phyloP scores from a whole-genome alignment of 192 early-diverging fungal genomes.

The Coemansia sp. region DNA sequence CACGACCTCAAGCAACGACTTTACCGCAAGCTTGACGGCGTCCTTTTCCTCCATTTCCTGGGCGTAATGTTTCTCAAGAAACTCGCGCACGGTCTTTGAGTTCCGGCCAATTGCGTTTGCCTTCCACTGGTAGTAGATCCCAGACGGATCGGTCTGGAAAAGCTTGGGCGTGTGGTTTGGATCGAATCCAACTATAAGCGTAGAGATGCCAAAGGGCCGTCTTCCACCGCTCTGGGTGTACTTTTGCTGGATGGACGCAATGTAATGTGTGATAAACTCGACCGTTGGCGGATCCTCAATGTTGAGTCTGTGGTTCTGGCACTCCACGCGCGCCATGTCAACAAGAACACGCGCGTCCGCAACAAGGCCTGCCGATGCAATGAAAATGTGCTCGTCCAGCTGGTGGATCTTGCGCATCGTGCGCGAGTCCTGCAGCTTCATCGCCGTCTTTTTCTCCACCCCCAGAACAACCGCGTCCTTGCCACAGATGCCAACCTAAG shows the following conservation, averaged over 20 bases:
- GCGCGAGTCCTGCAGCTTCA: constrained; percentile 96
- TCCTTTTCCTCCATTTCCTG: constrained; percentile 80
- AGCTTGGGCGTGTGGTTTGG: constrained; percentile 85
- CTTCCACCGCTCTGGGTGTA: constrained; percentile 99
- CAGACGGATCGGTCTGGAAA: constrained; percentile 98
- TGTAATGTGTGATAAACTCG: constrained; percentile 97
- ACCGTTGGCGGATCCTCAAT: constrained; percentile 97
- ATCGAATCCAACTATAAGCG: constrained; percentile 94
- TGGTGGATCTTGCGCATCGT: constrained; percentile 96
- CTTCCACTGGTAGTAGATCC: constrained; percentile 99
- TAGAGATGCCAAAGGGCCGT: constrained; percentile 97
- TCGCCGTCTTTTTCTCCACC: constrained; percentile 93
- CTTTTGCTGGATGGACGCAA: constrained; percentile 97
- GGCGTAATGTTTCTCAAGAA: constrained; percentile 97
- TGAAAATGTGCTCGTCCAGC: constrained; percentile 95
- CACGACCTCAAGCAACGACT: constrained; percentile 94
- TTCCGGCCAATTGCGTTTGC: constrained; percentile 96
- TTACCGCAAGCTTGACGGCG: constrained; percentile 87
- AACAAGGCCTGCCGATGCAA: constrained; percentile 95
- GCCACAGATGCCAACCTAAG: constrained; percentile 94
- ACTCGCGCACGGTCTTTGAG: constrained; percentile 97
- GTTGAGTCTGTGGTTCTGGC: constrained; percentile 94
- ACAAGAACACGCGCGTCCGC: constrained; percentile 96
- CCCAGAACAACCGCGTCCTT: constrained; percentile 89
- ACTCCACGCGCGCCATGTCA: constrained; percentile 96